Percentiles rank a stretch among this genome's conserved stretches.
phyloP scores from a whole-genome alignment of 2,329 filamentous ascomycete species.

The Penicillium sp. region DNA sequence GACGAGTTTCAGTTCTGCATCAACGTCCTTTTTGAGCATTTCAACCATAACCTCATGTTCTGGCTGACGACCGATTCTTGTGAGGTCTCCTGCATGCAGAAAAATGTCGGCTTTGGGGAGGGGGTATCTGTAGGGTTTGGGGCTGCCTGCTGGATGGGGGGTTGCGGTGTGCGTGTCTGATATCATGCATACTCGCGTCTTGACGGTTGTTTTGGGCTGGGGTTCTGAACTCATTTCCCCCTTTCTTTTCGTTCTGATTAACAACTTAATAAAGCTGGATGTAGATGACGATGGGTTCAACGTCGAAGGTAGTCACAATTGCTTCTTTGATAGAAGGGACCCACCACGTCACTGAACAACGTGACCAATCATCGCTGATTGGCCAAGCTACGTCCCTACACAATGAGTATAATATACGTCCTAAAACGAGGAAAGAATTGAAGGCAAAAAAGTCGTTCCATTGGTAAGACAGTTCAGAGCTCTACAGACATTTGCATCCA shows the following conservation, averaged over 20 bases:
- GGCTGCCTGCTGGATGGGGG: slow-evolving; percentile 21
- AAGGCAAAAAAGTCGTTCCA: slow-evolving; percentile 13
- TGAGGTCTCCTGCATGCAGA: slow-evolving; percentile 58
- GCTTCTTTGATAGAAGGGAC: neutral
- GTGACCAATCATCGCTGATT: neutral
- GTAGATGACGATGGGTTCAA: too few species aligned
- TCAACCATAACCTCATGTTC: slow-evolving; percentile 48
- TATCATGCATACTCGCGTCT: slow-evolving; percentile 41
- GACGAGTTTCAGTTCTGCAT: slow-evolving; percentile 57
- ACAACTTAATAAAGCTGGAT: neutral
- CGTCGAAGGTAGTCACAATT: neutral
- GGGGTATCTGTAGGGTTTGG: slow-evolving; percentile 36
- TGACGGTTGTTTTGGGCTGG: slow-evolving; percentile 17
- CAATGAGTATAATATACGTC: neutral
- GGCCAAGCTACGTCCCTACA: neutral
- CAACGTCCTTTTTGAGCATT: slow-evolving; percentile 43
- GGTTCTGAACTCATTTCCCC: neutral
- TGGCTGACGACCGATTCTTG: slow-evolving; percentile 44
- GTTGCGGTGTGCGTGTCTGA: slow-evolving; percentile 39
- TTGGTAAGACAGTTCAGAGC: slow-evolving; percentile 13
- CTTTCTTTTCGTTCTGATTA: neutral
- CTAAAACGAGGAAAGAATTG: neutral
- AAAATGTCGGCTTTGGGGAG: slow-evolving; percentile 52
- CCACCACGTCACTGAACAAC: neutral
- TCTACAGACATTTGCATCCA: slow-evolving; percentile 16